These are phyloP conservation scores for Jamesozyma gamospora DNA, from an alignment of 805 yeast species.

Conservation along the genomic window DNA sequence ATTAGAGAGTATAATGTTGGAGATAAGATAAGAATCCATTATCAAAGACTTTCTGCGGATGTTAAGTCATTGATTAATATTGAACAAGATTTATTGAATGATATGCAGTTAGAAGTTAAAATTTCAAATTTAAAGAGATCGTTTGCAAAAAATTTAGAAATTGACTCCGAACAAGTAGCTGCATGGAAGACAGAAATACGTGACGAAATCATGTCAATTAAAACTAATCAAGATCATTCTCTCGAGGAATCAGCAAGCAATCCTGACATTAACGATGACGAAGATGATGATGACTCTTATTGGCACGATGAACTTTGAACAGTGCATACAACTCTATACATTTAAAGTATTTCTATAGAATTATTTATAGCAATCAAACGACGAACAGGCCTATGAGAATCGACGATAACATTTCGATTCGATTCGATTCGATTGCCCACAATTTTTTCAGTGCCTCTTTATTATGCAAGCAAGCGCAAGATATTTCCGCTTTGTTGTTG, in stretches of 20 bases:
- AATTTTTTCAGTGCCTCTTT: no score
- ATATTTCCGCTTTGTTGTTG: no score
- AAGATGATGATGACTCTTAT: background rate
- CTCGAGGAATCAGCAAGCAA: background rate
- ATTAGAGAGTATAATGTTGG: slow-evolving; percentile 68
- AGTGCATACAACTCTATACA: no score
- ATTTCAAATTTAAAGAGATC: slow-evolving; percentile 6
- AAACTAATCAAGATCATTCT: no score
- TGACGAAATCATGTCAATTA: background rate
- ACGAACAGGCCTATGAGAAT: no score
- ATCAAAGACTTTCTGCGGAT: slow-evolving; percentile 72
- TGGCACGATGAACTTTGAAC: slow-evolving; percentile 5
- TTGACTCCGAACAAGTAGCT: background rate
- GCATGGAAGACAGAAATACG: background rate
- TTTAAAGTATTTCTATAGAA: no score
- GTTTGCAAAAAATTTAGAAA: background rate
- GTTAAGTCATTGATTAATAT: slow-evolving; percentile 69
- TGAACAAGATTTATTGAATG: slow-evolving; percentile 92
- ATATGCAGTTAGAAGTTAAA: slow-evolving; percentile 50
- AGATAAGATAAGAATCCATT: slow-evolving; percentile 70
- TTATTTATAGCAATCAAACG: no score
- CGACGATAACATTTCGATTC: no score
- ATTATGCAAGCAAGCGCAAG: no score
- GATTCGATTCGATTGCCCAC: no score
- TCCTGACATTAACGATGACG: background rate